Evolutionary conservation across 148 eudicot species (phyloP), one percentile per base, ranked within the genome.

Genomic region (Dianthus caryophyllus): DNA sequence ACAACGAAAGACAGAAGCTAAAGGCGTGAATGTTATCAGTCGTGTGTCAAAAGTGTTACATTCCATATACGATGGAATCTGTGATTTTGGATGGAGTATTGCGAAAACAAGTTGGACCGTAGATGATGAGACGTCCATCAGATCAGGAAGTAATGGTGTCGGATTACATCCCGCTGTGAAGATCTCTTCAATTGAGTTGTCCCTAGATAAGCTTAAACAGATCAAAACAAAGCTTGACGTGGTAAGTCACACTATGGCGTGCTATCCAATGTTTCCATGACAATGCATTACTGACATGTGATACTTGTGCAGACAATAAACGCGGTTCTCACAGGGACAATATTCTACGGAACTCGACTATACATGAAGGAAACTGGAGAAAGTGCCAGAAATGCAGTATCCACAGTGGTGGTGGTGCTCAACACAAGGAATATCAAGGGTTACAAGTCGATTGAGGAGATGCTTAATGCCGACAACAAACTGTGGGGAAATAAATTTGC

Each of bases 401-500:
- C 87, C 0, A 89, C 96, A 2, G 87, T 90, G 15, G 64, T 89
- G 61, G 91, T 89, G 76, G 64, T 89, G 55, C 83, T 89, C 44
- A 92, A 87, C 81, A 92, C 98, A 0, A 81, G 96, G 68, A 79
- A 74, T 61, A 68, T 87, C 22, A 67, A 24, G 24, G 84, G 89
- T 22, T 89, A 85, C 82, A 87, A 67, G 68, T 76, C 94, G 0
- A 71, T 87, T 7, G 64, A 78, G 0, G 91, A 89, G 33, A 89
- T 92, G 98, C 18, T 81, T 26, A 76, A 78, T 2, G 48, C 84
- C 6, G 66, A 78, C 9, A 41, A 59, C 1, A 74, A 74, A 21
- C 53, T 72, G 31, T 92, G 96, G 97, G 97, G 96, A 0, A 92
- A 92, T 75, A 84, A 82, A 29, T 89, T 92, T 53, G 85, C n/a